Base-by-base conservation (phyloP, 2,329 filamentous ascomycete species). In the Phaeoacremonium minimum region DNA sequence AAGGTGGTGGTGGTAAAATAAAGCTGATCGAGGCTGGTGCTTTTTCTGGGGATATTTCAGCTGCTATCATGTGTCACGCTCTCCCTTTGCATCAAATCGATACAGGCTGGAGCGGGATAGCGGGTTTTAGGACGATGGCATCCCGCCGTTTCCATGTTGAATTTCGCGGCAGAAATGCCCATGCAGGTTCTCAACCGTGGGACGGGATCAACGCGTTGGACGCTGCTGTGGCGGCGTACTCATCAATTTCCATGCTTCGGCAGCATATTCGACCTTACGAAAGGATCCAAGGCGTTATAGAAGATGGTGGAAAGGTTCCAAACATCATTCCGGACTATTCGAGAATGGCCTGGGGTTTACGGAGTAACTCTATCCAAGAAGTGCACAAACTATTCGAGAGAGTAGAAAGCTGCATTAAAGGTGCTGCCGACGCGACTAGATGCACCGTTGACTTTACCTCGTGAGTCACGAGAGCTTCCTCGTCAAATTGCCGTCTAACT, bases 171-270 rank as follows among this genome's bases (percentile, higher is more conserved):
- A 18, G 15, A 13, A 35, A 30, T 28, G 33, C 19, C 16, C 22
- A 22, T 16, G 22, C 26, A 5, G 22, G 33, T 5, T 12, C 22
- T 15, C 4, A n/a, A 8, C 18, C 9, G 15, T 30, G 17, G 16
- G 13, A 22, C 11, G 32, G 18, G 15, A 14, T 62, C 30, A 74
- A 73, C 41, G 69, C 69, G 0, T 58, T 72, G 3, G 69, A 74
- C 44, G 69, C 68, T 4, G 46, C 66, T 14, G 58, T 67, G 1
- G 36, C 51, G n/a, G 46, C 55, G 0, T 60, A 61, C 48, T 58
- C 50, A 50, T 22, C 56, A 35, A 54, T 73, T 9, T 55, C 63
- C 3, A 55, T 69, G 34, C 49, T 73, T 18, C 59, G 69, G 4
- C 46, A 32, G 16, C 30, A 32, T 15, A 32, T 32, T 17, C 30